Evolutionary conservation across 495 filamentous ascomycete species (phyloP), one percentile per base, ranked within the genome.

Genomic region (Glonium stellatum): DNA sequence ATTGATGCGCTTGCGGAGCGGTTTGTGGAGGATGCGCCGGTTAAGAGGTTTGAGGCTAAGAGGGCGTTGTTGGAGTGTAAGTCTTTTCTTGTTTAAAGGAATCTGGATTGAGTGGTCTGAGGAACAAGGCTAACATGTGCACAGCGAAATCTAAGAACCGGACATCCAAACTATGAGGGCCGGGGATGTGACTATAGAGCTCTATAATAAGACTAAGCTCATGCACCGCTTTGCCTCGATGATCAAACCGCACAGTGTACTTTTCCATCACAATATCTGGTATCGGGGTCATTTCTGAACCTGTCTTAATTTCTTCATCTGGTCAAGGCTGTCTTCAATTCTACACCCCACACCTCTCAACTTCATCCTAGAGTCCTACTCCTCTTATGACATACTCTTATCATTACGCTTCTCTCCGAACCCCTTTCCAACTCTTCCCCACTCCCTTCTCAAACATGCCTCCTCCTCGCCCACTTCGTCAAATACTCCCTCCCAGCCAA

Each of bases 11-110:
- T 72, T 25, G 65, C 68, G 51, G 70, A 72, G 63, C 15, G 70
- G 59, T 72, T 72, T 55, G 70, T 72, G n/a, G 68, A 68, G 54
- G 70, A 63, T 54, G 70, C 68, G 59, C 70, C 70, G 53, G 51
- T 23, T 50, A 61, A 60, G 66, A 54, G 70, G 61, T 70, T 72
- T 63, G 61, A 34, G 63, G 67, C 60, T 42, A 70, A 37, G 58
- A 53, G 48, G 52, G 54, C 58, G 61, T 54, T 72, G 31, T 27
- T 51, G 48, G 48, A 44, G 39, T 44, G 39, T 44, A 11, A 44
- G 39, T 11, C 13, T 15, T 44, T 11, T 11, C 39, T 18, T 11
- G 13, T 44, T 18, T 11, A n/a, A n/a, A n/a, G n/a, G n/a, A n/a
- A n/a, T n/a, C n/a, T n/a, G n/a, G n/a, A n/a, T n/a, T n/a, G n/a